Base-by-base conservation (phyloP, 192 early-diverging fungal genomes). In the Piromyces finnis region DNA sequence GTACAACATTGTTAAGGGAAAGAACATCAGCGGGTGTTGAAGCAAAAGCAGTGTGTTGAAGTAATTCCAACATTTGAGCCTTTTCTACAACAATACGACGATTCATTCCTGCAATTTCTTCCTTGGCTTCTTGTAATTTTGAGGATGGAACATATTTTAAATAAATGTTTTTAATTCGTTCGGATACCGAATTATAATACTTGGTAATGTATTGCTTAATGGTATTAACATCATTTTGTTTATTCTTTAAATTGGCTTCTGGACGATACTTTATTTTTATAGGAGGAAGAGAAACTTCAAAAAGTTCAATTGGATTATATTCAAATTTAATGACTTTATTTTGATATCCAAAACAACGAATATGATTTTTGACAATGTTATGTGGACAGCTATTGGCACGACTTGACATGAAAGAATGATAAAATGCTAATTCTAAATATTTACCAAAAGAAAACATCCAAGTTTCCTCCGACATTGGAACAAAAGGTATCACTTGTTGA, bases 391-490 rank as follows among this genome's bases (percentile, higher is more conserved):
- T 85, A 81, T 89, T 87, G 11, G 92, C 88, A 18, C 92, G 88
- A 29, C 91, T 92, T 13, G 81, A 82, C 11, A 95, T 84, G 15
- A 84, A 84, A 27, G 84, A 86, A 84, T 93, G 92, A 85, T 99
- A 97, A 78, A 97, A 94, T 1, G 93, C 90, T 12, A 95, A 84
- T 83, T 99, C 97, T 28, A 99, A 84, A 83, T 94, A 99, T 86
- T 99, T 99, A 79, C 96, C 97, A 88, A 98, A 97, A 15, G 97
- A 99, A 82, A 95, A 97, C 77, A 94, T 93, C 92, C 94, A 95
- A 27, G 94, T 90, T 68, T 94, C 93, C 29, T 93, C 92, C 0
- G 95, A 93, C 88, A 99, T 92, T 26, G 89, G 89, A 0, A 93
- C 87, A 0, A 90, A 87, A 0, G 92, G 94, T 0, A 95, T 96